A percentile compares a stretch with the other conserved stretches of the same genome.
These are phyloP conservation scores for Sphenostylis stenocarpa DNA, from an alignment of 306 rosid species.

Conservation along the genomic window DNA sequence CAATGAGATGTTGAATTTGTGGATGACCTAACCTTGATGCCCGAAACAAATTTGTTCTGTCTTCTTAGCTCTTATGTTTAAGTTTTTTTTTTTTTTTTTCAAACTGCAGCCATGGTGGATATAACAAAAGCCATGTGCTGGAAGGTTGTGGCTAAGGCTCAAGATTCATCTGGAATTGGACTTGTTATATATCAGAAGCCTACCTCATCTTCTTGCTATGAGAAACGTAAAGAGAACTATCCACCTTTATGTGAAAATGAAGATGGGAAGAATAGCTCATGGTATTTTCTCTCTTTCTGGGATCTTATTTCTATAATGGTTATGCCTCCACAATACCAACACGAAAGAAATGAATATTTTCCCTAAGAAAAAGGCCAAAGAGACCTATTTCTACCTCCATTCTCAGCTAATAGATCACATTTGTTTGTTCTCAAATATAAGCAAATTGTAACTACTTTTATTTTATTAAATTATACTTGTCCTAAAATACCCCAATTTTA, in stretches of 20 bases:
- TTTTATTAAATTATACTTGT: too few relatives aligned
- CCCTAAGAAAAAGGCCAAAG: not conserved
- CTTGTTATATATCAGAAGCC: slow-evolving; percentile 95
- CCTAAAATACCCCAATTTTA: too few relatives aligned
- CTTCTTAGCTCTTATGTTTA: not conserved
- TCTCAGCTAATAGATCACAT: too few relatives aligned
- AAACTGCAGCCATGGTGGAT: slow-evolving; percentile 68
- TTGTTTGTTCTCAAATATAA: too few relatives aligned
- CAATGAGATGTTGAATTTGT: not conserved
- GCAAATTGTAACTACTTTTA: too few relatives aligned
- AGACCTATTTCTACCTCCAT: not conserved
- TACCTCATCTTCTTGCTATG: slow-evolving; percentile 64
- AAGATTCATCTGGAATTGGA: slow-evolving; percentile 77
- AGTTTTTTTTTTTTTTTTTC: not conserved
- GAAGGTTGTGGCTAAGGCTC: slow-evolving; percentile 69
- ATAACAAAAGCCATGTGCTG: slow-evolving; percentile 84
- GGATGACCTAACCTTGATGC: not conserved
- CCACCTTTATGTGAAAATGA: slow-evolving; percentile 68
- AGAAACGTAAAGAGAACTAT: slow-evolving; percentile 49
- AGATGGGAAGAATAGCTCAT: slow-evolving; percentile 63
- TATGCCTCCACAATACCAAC: not conserved
- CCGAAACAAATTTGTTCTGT: not conserved
- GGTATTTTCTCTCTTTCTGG: slow-evolving; percentile 48
- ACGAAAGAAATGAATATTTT: slow-evolving; percentile 1
- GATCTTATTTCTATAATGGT: slow-evolving; percentile 4